Evolutionary conservation across 441 rosid species (phyloP), one percentile per base, ranked within the genome.

Genomic region (Jatropha multifida): DNA sequence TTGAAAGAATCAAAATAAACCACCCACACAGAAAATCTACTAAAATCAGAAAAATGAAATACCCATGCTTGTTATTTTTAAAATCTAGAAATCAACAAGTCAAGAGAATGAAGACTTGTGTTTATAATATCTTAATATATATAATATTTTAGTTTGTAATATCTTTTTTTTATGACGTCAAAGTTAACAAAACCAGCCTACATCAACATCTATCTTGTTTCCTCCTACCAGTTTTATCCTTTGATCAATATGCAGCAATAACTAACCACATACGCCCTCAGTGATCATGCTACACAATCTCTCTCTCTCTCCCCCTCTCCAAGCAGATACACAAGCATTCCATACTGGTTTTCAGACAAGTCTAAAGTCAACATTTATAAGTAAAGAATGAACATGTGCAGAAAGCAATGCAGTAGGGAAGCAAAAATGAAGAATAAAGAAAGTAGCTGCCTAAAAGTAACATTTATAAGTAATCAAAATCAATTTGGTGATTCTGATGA

Each of bases 291-390:
- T 23, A n/a, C n/a, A n/a, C n/a, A n/a, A n/a, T n/a, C n/a, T n/a
- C n/a, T n/a, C n/a, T n/a, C n/a, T n/a, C n/a, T n/a, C n/a, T n/a
- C n/a, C n/a, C n/a, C n/a, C n/a, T n/a, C n/a, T n/a, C n/a, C n/a
- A n/a, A n/a, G n/a, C n/a, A n/a, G n/a, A n/a, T n/a, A n/a, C n/a
- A 59, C 46, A 4, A 71, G 42, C 66, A 59, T 60, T 42, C 44
- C 14, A 42, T 3, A 37, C 18, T 38, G 6, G 40, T 18, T 12
- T 76, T 51, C 37, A 54, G 23, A 18, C 1, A 52, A 58, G 6
- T 27, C 0, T 14, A 41, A 55, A 65, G 18, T 14, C 12, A 8
- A 49, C 11, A 48, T 48, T 26, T 49, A 68, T 68, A 20, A 11
- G 48, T 17, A 4, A 40, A 51, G 14, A 17, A 23, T 20, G 7